phyloP scores from a whole-genome alignment of 192 early-diverging fungal species.

The Mortierella antarctica region DNA sequence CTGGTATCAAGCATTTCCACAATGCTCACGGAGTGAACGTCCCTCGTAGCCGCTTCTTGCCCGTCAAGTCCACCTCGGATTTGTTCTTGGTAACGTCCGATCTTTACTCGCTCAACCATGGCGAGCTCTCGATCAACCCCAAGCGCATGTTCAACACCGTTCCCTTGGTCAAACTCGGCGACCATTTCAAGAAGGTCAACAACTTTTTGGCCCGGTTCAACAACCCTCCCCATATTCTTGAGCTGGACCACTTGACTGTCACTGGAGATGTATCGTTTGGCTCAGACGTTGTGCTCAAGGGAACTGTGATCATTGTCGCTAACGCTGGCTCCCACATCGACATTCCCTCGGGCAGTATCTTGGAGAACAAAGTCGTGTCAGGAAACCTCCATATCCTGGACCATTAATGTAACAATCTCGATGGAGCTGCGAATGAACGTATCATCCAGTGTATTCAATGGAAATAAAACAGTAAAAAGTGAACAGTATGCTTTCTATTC shows the following conservation, averaged over 20 bases:
- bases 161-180: conserved; percentile 96
- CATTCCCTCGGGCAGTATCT: conserved; percentile 91
- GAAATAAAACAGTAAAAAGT: neutral
- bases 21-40: conserved; percentile 97
- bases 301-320: conserved; percentile 99
- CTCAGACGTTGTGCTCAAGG: conserved; percentile 85
- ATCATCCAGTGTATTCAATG: no score
- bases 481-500: no score
- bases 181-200: conserved; percentile 97
- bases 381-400: conserved; percentile 92
- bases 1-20: conserved; percentile 97
- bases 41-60: conserved; percentile 97
- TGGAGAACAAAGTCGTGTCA: conserved; percentile 99
- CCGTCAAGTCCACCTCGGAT: conserved; percentile 98
- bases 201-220: conserved; percentile 93
- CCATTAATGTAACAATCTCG: conserved; percentile 60
- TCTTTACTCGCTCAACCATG: conserved; percentile 93
- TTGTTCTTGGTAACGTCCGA: conserved; percentile 97
- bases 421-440: neutral
- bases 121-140: conserved; percentile 91
- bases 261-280: conserved; percentile 99
- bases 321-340: conserved; percentile 98
- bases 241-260: conserved; percentile 97
- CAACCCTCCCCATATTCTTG: conserved; percentile 93
- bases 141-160: conserved; percentile 93